Base-by-base conservation (phyloP, 2,329 filamentous ascomycete species). In the Phyllosticta citriasiana region DNA sequence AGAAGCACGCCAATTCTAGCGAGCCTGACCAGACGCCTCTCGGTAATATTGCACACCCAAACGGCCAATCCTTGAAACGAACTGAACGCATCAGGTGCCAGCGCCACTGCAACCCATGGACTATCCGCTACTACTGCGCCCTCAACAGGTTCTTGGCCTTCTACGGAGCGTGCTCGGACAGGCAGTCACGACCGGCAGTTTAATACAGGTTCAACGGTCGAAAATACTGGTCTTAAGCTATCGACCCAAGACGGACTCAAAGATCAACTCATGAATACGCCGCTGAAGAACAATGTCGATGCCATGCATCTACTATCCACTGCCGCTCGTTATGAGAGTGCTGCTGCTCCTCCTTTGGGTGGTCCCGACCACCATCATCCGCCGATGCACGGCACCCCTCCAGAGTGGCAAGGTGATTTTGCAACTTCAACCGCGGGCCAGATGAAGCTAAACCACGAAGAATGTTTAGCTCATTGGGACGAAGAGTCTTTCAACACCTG, bases 251-350 rank as follows among this genome's bases (percentile, higher is more conserved):
- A 60, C 9, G 53, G 33, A 33, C 26, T 60, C 19, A 53, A 54
- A 16, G 53, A 60, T 14, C 53, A 60, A 12, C 26, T 60, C 26
- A 60, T 60, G 58, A 56, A 52, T 16, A 25, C 58, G 7, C 35
- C 58, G 0, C 30, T 60, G 26, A 60, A 47, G 4, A 60, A 60
- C 12, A 53, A 53, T 16, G 35, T 53, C 2, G 58, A 60, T 19
- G 58, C 58, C 10, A 56, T 60, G 58, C 26, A 47, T 3, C 26
- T 60, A 8, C 53, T 60, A 3, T 60, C 58, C 12, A 53, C 55
- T 14, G 53, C 58, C 6, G 40, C 53, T 5, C 27, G 58, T n/a
- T 51, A 51, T 4, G 40, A 47, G 40, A 47, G 40, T 6, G n/a
- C 14, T 47, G 14, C 12, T 47, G 12, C n/a, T 47, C 14, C n/a